Percentiles rank a stretch among this genome's conserved stretches.
These are phyloP conservation scores for Fraxinus velutina DNA, from an alignment of 305 asterid genomes.

Conservation along the genomic window DNA sequence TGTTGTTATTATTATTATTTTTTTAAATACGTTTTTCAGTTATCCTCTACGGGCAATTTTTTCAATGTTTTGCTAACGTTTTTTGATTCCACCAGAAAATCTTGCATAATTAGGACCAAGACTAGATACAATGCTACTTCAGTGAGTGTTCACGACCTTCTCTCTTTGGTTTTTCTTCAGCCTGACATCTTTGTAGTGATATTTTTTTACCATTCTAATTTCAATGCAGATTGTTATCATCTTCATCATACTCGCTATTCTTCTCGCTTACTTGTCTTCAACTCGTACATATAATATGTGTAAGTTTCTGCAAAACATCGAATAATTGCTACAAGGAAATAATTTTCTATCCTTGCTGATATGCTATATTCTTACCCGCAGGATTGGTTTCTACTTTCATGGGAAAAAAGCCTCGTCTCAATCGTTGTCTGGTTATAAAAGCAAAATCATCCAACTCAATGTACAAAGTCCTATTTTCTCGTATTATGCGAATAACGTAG, in stretches of 20 bases:
- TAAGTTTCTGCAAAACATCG: conserved; percentile 23
- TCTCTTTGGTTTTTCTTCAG: background rate
- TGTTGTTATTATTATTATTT: no score
- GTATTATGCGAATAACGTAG: background rate
- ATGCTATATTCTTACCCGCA: conserved; percentile 17
- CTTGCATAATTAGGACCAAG: conserved; percentile 43
- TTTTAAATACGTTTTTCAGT: background rate
- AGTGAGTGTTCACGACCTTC: conserved; percentile 25
- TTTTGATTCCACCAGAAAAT: conserved; percentile 33
- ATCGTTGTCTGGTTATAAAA: conserved; percentile 3
- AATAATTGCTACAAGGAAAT: background rate
- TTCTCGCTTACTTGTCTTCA: conserved; percentile 19
- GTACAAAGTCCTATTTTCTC: background rate
- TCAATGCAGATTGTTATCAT: background rate
- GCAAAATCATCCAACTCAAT: background rate
- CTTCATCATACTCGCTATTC: background rate
- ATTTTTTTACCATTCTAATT: conserved; percentile 1
- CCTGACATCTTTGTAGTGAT: background rate
- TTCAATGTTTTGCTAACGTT: background rate
- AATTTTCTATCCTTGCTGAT: background rate
- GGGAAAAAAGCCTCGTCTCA: background rate
- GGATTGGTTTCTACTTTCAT: conserved; percentile 20
- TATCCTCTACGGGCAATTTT: background rate
- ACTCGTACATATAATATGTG: conserved; percentile 27
- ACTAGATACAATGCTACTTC: conserved; percentile 31